Base-by-base conservation (phyloP, 2,329 filamentous ascomycete genomes). In the Cladorrhinum sp. region DNA sequence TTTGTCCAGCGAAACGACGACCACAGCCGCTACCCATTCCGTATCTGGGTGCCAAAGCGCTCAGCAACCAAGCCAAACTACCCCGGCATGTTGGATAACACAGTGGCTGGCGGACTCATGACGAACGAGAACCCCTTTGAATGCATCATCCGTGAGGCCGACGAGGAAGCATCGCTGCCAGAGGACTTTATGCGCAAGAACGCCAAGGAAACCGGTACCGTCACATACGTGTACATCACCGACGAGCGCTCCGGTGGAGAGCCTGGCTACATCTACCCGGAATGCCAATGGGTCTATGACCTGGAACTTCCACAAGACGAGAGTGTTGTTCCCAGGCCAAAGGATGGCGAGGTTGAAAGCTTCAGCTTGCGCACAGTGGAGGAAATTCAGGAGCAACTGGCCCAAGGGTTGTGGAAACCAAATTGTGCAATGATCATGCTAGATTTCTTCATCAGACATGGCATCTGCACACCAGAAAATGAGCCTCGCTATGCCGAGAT, bases 81-180 rank as follows among this genome's bases (percentile, higher is more conserved):
- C 71, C 88, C 89, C 0, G 84, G 89, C n/a, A 93, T 97, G 83
- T 80, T 99, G 66, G 95, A 99, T 75, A 99, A 98, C 74, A 92
- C 92, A 1, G 95, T 96, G 6, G 95, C 93, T 0, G 84, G 84
- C n/a, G 84, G 92, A 0, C 87, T 98, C 66, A 87, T 89, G 72
- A 90, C 91, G 0, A 89, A 88, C 13, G 93, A 97, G 73, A 81
- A 81, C 22, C 89, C 91, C 0, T 88, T 92, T 53, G 92, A 93
- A 71, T 92, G 89, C 72, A 77, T 96, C 56, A 82, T 97, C 20
- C 85, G 93, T 57, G 95, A 99, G 75, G 88, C 89, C 2, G 87
- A 87, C 65, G 95, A 99, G 76, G 95, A 99, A 73, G 96, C 95
- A 1, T 90, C 87, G 38, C 76, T 99, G 20, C 83, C 90, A 0